Evolutionary conservation across 331 rosid genomes (phyloP), one percentile per base, ranked within the genome.

Genomic region (Rosa hybrid): DNA sequence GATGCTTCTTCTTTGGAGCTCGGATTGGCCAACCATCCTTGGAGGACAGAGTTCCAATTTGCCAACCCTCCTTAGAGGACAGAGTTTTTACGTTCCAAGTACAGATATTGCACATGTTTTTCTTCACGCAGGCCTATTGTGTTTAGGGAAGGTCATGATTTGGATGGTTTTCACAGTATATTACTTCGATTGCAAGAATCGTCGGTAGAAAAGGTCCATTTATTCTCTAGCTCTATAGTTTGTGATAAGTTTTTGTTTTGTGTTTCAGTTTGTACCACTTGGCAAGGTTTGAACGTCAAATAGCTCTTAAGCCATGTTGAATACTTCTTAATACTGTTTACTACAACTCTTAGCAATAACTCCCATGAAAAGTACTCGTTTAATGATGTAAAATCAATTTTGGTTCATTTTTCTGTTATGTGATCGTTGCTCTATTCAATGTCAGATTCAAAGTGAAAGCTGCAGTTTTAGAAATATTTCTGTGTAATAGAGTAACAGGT

Each of bases 141-240:
- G 80, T 48, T 54, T 54, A 16, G 12, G 63, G 44, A 42, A 7
- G 49, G 62, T 81, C 42, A n/a, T 68, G 63, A 44, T 0, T 81
- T 75, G 80, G 84, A 56, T 54, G 57, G 62, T 75, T 68, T 70
- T 5, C 45, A 71, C 78, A n/a, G 48, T 81, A 6, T 75, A 75
- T 45, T 81, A 75, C 65, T 41, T 75, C 44, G 80, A 75, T 45
- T 75, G 84, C 44, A 81, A 75, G 51, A 81, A 44, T 57, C 25
- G 67, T 42, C 67, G 13, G 70, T 44, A 64, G 71, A 6, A 9
- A 51, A 41, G 14, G n/a, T 64, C 1, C 5, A 12, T 30, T 25
- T 12, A 4, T 4, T 62, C 67, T 20, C 12, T 20, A 20, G 25
- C 3, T 63, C 68, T 11, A 23, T 25, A 63, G 42, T 12, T 63